Evolutionary conservation across 208 protist genomes (phyloP).

Genomic region (Borovskyia barvae): DNA sequence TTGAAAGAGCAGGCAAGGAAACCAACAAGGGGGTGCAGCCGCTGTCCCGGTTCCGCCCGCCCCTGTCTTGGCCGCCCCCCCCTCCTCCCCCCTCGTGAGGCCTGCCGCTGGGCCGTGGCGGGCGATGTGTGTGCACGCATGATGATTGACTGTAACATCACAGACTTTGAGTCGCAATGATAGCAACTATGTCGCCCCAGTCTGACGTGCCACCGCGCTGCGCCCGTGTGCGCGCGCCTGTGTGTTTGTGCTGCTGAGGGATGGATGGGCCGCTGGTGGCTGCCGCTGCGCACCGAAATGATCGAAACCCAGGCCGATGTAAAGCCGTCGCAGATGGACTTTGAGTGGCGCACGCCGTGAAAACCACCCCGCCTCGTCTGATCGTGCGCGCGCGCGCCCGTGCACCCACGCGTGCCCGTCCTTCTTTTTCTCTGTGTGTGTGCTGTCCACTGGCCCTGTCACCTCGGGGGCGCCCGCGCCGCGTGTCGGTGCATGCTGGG

Average conservation of each 20-base stretch:
- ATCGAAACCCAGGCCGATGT: slow-evolving; percentile 1
- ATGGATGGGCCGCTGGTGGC: neutral
- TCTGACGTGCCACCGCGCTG: slow-evolving; percentile 6
- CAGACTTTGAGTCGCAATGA: slow-evolving; percentile 19
- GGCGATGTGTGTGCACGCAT: neutral
- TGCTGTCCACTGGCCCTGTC: slow-evolving; percentile 17
- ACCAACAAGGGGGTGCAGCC: neutral
- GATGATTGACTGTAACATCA: slow-evolving; percentile 25
- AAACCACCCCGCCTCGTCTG: slow-evolving; percentile 2
- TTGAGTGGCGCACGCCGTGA: slow-evolving; percentile 1
- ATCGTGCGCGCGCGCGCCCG: neutral
- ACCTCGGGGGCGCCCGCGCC: slow-evolving; percentile 16
- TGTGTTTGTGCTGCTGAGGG: too few species aligned
- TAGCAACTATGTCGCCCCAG: slow-evolving; percentile 6
- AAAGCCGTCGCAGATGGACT: neutral
- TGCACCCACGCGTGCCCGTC: too few species aligned
- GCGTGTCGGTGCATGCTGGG: slow-evolving; percentile 16
- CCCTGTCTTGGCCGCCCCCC: too few species aligned
- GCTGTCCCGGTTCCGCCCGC: too few species aligned
- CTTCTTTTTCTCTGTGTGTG: neutral
- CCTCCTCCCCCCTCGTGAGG: too few species aligned
- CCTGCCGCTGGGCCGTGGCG: too few species aligned
- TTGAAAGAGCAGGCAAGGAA: too few species aligned
- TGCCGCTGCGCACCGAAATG: neutral
- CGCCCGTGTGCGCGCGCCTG: too few species aligned